A percentile compares a stretch with the other conserved stretches of the same genome.
These are phyloP conservation scores for Solanum chmielewskii DNA, from an alignment of 257 asterid species.

Conservation along the genomic window DNA sequence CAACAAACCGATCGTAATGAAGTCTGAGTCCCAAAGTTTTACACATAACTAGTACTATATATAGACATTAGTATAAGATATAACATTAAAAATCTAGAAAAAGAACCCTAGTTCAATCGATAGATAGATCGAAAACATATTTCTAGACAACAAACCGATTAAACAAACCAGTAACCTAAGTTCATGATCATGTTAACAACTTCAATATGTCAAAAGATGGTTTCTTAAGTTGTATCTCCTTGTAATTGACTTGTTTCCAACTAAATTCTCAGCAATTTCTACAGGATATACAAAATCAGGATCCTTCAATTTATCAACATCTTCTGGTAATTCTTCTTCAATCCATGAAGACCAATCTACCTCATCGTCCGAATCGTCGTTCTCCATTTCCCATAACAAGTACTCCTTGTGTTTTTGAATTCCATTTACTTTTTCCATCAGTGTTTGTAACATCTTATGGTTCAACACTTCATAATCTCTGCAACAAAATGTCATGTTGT, in stretches of 20 bases:
- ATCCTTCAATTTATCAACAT: conserved; percentile 35
- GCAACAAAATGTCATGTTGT: background rate
- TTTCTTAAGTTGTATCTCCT: conserved; percentile 54
- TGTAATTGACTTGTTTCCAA: conserved; percentile 9
- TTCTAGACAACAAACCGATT: too few species aligned
- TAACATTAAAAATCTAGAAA: too few species aligned
- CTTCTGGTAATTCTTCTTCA: conserved; percentile 52
- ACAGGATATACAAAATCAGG: conserved; percentile 44
- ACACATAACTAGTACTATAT: too few species aligned
- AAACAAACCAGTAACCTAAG: background rate
- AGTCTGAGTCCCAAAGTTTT: too few species aligned
- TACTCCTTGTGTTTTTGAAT: conserved; percentile 32
- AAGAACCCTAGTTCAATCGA: too few species aligned
- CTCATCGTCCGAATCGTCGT: conserved; percentile 41
- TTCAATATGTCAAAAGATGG: background rate
- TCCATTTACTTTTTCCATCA: conserved; percentile 48
- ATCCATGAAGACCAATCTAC: conserved; percentile 61
- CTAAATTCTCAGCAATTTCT: conserved; percentile 38
- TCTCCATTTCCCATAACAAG: conserved; percentile 18
- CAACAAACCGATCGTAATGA: too few species aligned
- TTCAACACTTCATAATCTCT: conserved; percentile 73
- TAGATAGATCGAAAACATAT: too few species aligned
- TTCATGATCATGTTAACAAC: background rate
- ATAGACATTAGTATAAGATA: too few species aligned
- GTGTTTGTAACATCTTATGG: conserved; percentile 40